These are phyloP conservation scores for Chaetothyriales sp. DNA, from an alignment of 2,329 filamentous ascomycete genomes.

Conservation along the genomic window DNA sequence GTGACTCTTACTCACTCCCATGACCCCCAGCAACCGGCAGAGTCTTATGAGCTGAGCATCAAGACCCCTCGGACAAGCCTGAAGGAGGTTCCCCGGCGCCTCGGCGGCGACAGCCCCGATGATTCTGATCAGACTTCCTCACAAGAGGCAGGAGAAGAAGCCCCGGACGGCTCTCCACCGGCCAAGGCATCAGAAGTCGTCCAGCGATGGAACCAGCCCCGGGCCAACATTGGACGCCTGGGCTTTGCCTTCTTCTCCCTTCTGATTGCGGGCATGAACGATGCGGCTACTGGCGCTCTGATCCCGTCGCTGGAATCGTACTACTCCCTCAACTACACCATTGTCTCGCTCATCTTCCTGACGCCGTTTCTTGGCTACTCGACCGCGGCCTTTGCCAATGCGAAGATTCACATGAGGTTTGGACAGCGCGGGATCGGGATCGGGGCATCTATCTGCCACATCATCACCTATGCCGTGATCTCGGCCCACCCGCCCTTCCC, in stretches of 20 bases:
- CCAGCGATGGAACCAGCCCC: conserved; percentile 49
- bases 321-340: conserved; percentile 30
- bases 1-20: neutral
- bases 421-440: conserved; percentile 62
- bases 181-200: conserved; percentile 6
- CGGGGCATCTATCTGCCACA: conserved; percentile 30
- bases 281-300: conserved; percentile 35
- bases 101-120: conserved; percentile 1
- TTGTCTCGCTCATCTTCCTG: conserved; percentile 36
- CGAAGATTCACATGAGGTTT: conserved; percentile 26
- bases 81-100: conserved; percentile 7
- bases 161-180: conserved; percentile 2
- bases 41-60: conserved; percentile 10
- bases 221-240: conserved; percentile 36
- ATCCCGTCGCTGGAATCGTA: conserved; percentile 26
- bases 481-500: conserved; percentile 29
- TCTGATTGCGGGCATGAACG: conserved; percentile 40
- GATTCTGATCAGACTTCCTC: neutral
- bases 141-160: conserved; percentile 1
- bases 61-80: conserved; percentile 7
- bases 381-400: conserved; percentile 30
- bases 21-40: neutral
- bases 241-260: conserved; percentile 41
- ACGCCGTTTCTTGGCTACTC: conserved; percentile 36
- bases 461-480: conserved; percentile 25